Base-by-base conservation (phyloP, 805 yeast genomes). In the Yamadazyma akitaensis region DNA sequence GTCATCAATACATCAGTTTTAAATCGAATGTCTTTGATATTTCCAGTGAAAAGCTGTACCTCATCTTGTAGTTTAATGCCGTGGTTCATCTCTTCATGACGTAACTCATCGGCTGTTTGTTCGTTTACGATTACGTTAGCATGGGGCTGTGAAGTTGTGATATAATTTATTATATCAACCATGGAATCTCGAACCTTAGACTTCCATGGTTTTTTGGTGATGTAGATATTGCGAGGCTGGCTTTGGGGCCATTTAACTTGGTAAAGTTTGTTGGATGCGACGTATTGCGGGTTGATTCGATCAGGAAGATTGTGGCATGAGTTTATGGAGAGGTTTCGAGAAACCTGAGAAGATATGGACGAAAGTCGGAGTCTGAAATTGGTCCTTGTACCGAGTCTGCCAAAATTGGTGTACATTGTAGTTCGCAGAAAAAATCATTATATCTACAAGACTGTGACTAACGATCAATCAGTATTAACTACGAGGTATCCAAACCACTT, bases 161-260 rank as follows among this genome's bases (percentile, higher is more conserved):
- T 53, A 56, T 81, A 84, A 5, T 72, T 64, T 16, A 90, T 78
- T 51, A 91, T 84, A 38, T 72, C 70, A 7, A 80, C 73, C 80
- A 85, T 79, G 3, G 94, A 89, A 6, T 70, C 66, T 12, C 83
- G 71, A 2, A 88, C 95, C 8, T 70, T 67, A 1, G 67, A 62
- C 42, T 88, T 80, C 83, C 87, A 81, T 1, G 96, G 96, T 60
- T 92, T 92, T 65, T 90, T 91, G 26, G 88, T 88, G 14, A 92
- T 72, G 45, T 85, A 76, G 9, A 92, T 79, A 60, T 91, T 92
- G 49, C 81, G 79, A 10, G 88, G 76, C 33, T 17, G 25, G 0
- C 39, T 26, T 9, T 44, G 42, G 10, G 40, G 32, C 50, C 50
- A 47, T 17, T 26, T 26, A 7, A 47, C 24, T 17, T 35, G 14